Conservation (phyloP, 768 basidiomycete genomes). For the Pisolithus orientalis region DNA sequence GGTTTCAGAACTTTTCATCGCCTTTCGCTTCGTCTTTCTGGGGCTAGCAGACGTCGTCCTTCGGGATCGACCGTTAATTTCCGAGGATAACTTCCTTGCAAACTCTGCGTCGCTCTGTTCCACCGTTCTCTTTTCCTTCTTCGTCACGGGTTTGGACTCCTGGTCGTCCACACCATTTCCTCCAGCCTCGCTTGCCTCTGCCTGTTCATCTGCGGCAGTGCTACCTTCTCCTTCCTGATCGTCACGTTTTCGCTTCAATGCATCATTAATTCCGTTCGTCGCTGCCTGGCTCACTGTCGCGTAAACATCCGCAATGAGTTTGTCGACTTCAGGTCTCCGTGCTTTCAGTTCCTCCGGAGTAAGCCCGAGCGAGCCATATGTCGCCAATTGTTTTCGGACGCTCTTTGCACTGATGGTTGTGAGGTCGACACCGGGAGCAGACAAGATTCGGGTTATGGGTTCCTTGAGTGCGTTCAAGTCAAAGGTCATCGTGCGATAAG, state of each 20-base stretch:
- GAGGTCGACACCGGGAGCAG: slow-evolving; percentile 73
- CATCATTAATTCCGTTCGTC: slow-evolving; percentile 7
- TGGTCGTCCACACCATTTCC: slow-evolving; percentile 7
- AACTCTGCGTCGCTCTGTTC: slow-evolving; percentile 64
- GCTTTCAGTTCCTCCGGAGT: slow-evolving; percentile 58
- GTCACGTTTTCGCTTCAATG: slow-evolving; percentile 22
- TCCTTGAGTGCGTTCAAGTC: slow-evolving; percentile 52
- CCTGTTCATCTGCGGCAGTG: slow-evolving; percentile 8
- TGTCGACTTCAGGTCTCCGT: slow-evolving; percentile 63
- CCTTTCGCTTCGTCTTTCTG: slow-evolving; percentile 37
- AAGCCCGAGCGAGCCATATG: slow-evolving; percentile 40
- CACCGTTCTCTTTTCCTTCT: slow-evolving; percentile 39
- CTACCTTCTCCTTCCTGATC: slow-evolving; percentile 23
- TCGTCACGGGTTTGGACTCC: slow-evolving; percentile 29
- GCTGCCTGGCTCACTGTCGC: slow-evolving; percentile 44
- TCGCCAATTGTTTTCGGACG: slow-evolving; percentile 71
- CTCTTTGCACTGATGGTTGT: slow-evolving; percentile 80
- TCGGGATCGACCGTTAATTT: slow-evolving; percentile 59
- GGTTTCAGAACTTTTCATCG: slow-evolving; percentile 50
- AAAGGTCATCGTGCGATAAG: slow-evolving; percentile 37
- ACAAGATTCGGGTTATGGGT: slow-evolving; percentile 62
- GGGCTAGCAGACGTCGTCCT: slow-evolving; percentile 36
- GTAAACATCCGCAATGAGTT: slow-evolving; percentile 60
- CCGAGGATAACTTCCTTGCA: slow-evolving; percentile 63
- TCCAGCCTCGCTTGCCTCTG: slow-evolving; percentile 8